A percentile compares a stretch with the other conserved stretches of the same genome.
phyloP scores from a whole-genome alignment of 2,329 filamentous ascomycete genomes.

The Nectriaceae sp. region DNA sequence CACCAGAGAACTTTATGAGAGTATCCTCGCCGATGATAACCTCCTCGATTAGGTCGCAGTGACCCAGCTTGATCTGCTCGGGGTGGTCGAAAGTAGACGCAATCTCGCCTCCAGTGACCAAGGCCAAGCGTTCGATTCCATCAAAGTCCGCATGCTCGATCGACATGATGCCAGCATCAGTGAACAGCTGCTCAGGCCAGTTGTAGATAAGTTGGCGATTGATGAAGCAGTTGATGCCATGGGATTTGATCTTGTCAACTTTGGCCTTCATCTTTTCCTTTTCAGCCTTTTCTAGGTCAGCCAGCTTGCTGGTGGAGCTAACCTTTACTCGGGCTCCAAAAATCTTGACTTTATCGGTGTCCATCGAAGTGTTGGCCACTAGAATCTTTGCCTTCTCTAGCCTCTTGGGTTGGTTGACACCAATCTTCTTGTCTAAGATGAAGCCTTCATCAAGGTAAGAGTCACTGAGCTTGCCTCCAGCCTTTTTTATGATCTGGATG shows the following conservation, averaged over 20 bases:
- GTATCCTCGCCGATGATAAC: constrained; percentile 98
- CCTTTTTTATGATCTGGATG: constrained; percentile 99
- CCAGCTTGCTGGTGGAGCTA: constrained; percentile 91
- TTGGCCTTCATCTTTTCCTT: constrained; percentile 99
- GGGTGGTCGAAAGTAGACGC: constrained; percentile 97
- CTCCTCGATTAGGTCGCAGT: constrained; percentile 95
- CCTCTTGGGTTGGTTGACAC: constrained; percentile 96
- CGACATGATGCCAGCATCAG: constrained; percentile 95
- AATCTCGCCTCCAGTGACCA: constrained; percentile 97
- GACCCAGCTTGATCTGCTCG: constrained; percentile 92
- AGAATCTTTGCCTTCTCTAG: constrained; percentile 98
- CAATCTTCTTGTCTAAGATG: constrained; percentile 98
- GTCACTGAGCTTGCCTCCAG: constrained; percentile 94
- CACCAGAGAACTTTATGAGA: constrained; percentile 94
- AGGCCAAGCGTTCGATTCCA: constrained; percentile 89
- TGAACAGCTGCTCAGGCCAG: constrained; percentile 99
- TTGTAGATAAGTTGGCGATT: constrained; percentile 99
- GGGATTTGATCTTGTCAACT: constrained; percentile 97
- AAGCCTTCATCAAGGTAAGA: constrained; percentile 98
- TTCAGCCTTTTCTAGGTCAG: constrained; percentile 97
- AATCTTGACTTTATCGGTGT: constrained; percentile 99
- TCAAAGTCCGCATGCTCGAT: constrained; percentile 99
- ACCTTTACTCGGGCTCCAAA: constrained; percentile 98
- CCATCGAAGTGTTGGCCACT: constrained; percentile 98
- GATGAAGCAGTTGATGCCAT: constrained; percentile 99